Base-by-base conservation (phyloP, 2,329 filamentous ascomycete genomes). In the Apiospora arundinis region DNA sequence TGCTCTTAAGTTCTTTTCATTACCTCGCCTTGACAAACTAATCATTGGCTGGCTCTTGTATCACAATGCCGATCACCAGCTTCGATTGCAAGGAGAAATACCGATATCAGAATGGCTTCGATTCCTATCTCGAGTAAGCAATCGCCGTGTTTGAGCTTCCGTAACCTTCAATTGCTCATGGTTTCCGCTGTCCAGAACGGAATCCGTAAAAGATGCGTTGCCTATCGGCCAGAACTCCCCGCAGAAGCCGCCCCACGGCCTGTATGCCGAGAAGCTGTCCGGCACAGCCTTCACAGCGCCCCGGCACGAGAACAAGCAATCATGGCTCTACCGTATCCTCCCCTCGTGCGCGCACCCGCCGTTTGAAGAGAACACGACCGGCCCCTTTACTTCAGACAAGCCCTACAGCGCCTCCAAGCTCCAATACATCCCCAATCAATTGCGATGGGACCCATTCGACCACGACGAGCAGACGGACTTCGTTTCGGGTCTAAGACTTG, bases 391-490 rank as follows among this genome's bases (percentile, higher is more conserved):
- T 80, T 75, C 84, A 80, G 78, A 87, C 84, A 77, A 83, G 81
- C 79, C 85, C 0, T 83, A 83, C 7, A 80, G 84, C 21, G 85
- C 85, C 60, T 81, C 84, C 11, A 88, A 88, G 77, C 87, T 93
- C 73, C 90, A 93, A 76, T 91, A 93, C 74, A 92, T 94, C 69
- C 94, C 94, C 0, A 95, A 95, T 76, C 94, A 96, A 82, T 85
- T 97, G 45, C 90, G 93, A 73, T 97, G 94, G 94, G 91, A 94
- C 76, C 93, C 87, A 0, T 95, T 95, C 79, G 91, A 95, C 77
- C 85, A 95, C 66, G 89, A 92, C 74, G 86, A 91, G 79, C 88
- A 63, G 72, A 81, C 78, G 4, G 81, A 84, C 69, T 87, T 87
- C 65, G 82, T 87, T 60, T 83, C 83, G 1, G 82, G 82, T 2